Evolutionary conservation across 116 monocot genomes (phyloP).

Genomic region (Thalassia testudinum): DNA sequence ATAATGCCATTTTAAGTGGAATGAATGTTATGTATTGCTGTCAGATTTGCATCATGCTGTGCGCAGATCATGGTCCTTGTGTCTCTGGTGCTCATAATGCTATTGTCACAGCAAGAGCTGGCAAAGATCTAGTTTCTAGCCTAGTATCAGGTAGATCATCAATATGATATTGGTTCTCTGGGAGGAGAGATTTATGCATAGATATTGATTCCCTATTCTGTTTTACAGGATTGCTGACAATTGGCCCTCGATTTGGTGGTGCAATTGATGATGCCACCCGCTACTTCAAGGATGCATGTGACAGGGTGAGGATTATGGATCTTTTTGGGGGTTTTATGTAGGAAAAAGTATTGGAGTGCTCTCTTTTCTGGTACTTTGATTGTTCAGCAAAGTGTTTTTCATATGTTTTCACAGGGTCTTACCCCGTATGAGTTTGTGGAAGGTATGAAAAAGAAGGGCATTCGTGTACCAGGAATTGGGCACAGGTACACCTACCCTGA

Average conservation of each 20-base stretch:
- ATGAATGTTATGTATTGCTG: not conserved
- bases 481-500: conserved; percentile 42
- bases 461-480: conserved; percentile 95
- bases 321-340: not conserved
- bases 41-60: conserved; percentile 93
- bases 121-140: conserved; percentile 93
- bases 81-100: conserved; percentile 98
- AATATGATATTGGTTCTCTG: not conserved
- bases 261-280: conserved; percentile 99
- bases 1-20: no score
- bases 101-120: conserved; percentile 94
- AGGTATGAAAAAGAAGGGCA: conserved; percentile 97
- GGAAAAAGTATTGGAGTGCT: not conserved
- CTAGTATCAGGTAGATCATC: conserved; percentile 77
- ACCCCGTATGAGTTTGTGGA: conserved; percentile 96
- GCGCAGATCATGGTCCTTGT: conserved; percentile 98
- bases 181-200: not conserved
- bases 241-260: conserved; percentile 98
- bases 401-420: conserved; percentile 32
- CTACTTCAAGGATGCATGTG: conserved; percentile 95
- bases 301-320: conserved; percentile 35
- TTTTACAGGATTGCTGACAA: conserved; percentile 72
- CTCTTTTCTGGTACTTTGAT: not conserved
- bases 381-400: conserved; percentile 1
- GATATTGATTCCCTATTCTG: not conserved